These are phyloP conservation scores for Hordeum pubiflorum DNA, from an alignment of 202 grass and related monocot genomes.

Conservation along the genomic window DNA sequence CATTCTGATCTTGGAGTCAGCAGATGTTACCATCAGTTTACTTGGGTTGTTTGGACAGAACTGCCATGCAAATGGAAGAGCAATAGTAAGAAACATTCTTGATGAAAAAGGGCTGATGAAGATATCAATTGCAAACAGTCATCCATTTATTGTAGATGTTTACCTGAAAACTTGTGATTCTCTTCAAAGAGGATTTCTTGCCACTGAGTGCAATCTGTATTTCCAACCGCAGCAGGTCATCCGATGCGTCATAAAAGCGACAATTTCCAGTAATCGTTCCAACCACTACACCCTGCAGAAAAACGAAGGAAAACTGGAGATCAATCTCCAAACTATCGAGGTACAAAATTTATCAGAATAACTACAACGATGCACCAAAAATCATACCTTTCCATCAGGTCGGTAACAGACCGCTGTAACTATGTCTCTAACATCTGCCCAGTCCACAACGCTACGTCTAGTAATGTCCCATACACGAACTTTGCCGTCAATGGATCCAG, in stretches of 20 bases:
- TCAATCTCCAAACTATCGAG: slow-evolving; percentile 18
- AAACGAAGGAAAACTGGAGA: not conserved
- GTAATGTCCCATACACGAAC: slow-evolving; percentile 75
- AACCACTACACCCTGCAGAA: slow-evolving; percentile 63
- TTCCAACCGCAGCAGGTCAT: slow-evolving; percentile 51
- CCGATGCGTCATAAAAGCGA: slow-evolving; percentile 78
- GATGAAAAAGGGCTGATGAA: not conserved
- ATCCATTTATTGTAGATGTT: slow-evolving; percentile 16
- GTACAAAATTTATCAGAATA: slow-evolving; percentile 4
- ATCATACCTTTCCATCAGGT: slow-evolving; percentile 68
- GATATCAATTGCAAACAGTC: not conserved
- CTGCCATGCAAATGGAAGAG: slow-evolving; percentile 32
- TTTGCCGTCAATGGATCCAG: slow-evolving; percentile 94
- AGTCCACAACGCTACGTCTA: slow-evolving; percentile 63
- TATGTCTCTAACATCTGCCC: slow-evolving; percentile 74
- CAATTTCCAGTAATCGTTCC: slow-evolving; percentile 88
- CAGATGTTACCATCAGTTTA: slow-evolving; percentile 85
- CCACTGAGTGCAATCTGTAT: slow-evolving; percentile 42
- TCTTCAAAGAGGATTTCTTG: slow-evolving; percentile 64
- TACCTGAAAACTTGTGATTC: slow-evolving; percentile 82
- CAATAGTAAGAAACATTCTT: slow-evolving; percentile 10
- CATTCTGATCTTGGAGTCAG: slow-evolving; percentile 82
- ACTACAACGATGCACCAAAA: slow-evolving; percentile 1
- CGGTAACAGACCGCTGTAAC: slow-evolving; percentile 72
- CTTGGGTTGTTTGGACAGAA: slow-evolving; percentile 67